A percentile compares a stretch with the other conserved stretches of the same genome.
phyloP scores from a whole-genome alignment of 352 stramenopile species.

The Phytophthora idaei region DNA sequence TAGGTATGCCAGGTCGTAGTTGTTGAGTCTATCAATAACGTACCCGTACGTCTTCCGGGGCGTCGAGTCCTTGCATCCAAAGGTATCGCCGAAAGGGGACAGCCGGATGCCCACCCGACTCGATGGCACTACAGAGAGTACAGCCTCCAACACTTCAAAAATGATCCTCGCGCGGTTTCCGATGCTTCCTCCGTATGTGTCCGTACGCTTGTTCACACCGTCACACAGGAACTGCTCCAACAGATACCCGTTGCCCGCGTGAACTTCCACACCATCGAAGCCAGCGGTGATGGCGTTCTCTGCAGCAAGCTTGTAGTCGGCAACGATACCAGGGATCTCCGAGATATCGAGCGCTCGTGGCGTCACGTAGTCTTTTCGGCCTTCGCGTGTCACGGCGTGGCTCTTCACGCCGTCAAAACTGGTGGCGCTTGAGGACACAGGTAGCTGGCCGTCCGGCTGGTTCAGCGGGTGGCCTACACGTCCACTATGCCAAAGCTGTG shows the following conservation, averaged over 20 bases:
- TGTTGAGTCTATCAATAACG: slow-evolving; percentile 35
- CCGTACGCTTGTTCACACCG: slow-evolving; percentile 71
- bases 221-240: slow-evolving; percentile 32
- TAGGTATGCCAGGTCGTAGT: slow-evolving; percentile 45
- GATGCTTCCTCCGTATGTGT: slow-evolving; percentile 78
- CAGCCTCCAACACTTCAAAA: slow-evolving; percentile 60
- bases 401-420: slow-evolving; percentile 6
- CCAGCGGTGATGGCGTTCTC: slow-evolving; percentile 71
- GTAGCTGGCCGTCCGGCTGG: slow-evolving; percentile 19
- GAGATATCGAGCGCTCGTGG: slow-evolving; percentile 63
- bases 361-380: slow-evolving; percentile 42
- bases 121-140: slow-evolving; percentile 28
- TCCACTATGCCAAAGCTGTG: slow-evolving; percentile 25
- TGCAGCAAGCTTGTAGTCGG: slow-evolving; percentile 28
- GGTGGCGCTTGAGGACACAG: slow-evolving; percentile 20
- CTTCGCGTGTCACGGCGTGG: slow-evolving; percentile 17
- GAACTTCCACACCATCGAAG: slow-evolving; percentile 92
- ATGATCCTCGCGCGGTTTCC: slow-evolving; percentile 79
- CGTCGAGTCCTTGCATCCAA: slow-evolving; percentile 40
- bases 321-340: slow-evolving; percentile 69
- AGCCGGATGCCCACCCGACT: slow-evolving; percentile 30
- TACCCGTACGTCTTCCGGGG: slow-evolving; percentile 42
- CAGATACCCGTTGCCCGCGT: slow-evolving; percentile 90
- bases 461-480: slow-evolving; percentile 25
- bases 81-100: slow-evolving; percentile 39